These are phyloP conservation scores for Pharus latifolius DNA, from an alignment of 176 grass and related monocot species.

Conservation along the genomic window DNA sequence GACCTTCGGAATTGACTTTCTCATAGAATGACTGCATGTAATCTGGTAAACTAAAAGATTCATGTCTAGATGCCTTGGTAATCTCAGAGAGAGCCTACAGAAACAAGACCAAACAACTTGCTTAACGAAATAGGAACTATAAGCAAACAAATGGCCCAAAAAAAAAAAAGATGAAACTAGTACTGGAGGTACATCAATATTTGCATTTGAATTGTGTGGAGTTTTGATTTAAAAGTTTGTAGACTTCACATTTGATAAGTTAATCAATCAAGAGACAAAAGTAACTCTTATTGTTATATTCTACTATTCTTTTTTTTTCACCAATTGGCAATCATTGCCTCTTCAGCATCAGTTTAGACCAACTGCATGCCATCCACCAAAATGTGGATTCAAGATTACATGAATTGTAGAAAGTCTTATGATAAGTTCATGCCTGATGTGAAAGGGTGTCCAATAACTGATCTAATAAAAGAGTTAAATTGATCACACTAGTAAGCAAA, in stretches of 20 bases:
- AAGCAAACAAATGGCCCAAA: not conserved
- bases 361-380: not conserved
- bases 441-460: not conserved
- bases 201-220: not conserved
- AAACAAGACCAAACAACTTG: slow-evolving; percentile 4
- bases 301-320: too few species aligned
- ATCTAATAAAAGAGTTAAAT: not conserved
- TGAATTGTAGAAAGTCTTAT: not conserved
- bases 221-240: not conserved
- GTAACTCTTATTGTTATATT: too few species aligned
- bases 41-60: slow-evolving; percentile 63
- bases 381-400: not conserved
- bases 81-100: slow-evolving; percentile 78
- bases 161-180: slow-evolving; percentile 5
- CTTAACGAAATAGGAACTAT: slow-evolving; percentile 8
- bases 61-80: slow-evolving; percentile 58
- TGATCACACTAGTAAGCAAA: not conserved
- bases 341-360: too few species aligned
- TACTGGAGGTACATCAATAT: not conserved
- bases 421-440: not conserved
- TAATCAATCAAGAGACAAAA: not conserved
- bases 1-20: slow-evolving; percentile 40
- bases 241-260: not conserved
- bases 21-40: slow-evolving; percentile 34
- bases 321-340: too few species aligned